Percentiles rank a stretch among this genome's conserved stretches.
These are phyloP conservation scores for Suillus decipiens DNA, from an alignment of 768 basidiomycete genomes.

Conservation along the genomic window DNA sequence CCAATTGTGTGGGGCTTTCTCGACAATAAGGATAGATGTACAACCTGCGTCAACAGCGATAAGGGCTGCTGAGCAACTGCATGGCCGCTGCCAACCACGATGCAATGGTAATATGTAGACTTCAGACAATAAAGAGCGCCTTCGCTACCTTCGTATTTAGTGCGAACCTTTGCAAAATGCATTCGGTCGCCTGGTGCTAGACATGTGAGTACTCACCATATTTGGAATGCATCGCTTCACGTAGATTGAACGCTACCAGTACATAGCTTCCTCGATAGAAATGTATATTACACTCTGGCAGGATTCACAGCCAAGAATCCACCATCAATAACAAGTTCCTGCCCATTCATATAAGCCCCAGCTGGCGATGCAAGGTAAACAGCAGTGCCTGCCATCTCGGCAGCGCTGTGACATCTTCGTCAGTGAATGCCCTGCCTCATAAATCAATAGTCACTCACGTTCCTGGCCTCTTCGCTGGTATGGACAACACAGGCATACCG, in stretches of 20 bases:
- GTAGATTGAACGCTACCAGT: neutral
- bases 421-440: slow-evolving; percentile 7
- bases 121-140: neutral
- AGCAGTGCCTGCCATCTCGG: slow-evolving; percentile 78
- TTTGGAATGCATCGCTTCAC: neutral
- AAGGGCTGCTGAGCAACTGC: slow-evolving; percentile 66
- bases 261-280: slow-evolving; percentile 1
- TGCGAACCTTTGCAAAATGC: neutral
- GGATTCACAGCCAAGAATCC: slow-evolving; percentile 77
- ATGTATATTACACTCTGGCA: slow-evolving; percentile 36
- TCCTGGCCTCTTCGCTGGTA: slow-evolving; percentile 66
- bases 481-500: slow-evolving; percentile 57
- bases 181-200: neutral
- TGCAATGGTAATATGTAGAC: slow-evolving; percentile 44
- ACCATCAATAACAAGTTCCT: slow-evolving; percentile 78
- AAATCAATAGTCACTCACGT: slow-evolving; percentile 46
- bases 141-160: neutral
- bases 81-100: slow-evolving; percentile 67
- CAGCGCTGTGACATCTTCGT: slow-evolving; percentile 43
- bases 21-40: slow-evolving; percentile 59
- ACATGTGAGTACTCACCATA: neutral
- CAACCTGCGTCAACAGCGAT: slow-evolving; percentile 62
- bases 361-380: slow-evolving; percentile 75
- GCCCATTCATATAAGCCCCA: slow-evolving; percentile 75
- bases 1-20: slow-evolving; percentile 67